Evolutionary conservation across 2,329 filamentous ascomycete species (phyloP).

Genomic region (Talaromyces sp.): DNA sequence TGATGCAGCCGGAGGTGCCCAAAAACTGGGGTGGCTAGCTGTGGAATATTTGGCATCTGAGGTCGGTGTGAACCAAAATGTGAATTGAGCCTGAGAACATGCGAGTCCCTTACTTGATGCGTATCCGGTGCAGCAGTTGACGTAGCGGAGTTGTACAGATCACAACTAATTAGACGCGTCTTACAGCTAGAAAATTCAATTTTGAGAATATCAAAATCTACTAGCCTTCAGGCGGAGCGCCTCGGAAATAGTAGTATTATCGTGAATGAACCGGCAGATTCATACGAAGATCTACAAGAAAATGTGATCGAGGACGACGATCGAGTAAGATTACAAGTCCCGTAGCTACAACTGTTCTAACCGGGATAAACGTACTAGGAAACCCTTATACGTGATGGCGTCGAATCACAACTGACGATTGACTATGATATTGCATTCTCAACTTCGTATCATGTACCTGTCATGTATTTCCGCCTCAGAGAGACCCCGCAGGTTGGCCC

Average conservation of each 20-base stretch:
- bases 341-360: constrained; percentile 4
- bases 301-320: constrained; percentile 30
- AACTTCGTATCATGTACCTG: constrained; percentile 70
- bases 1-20: constrained; percentile 52
- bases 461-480: constrained; percentile 70
- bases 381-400: constrained; percentile 37
- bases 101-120: constrained; percentile 9
- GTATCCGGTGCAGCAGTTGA: background rate
- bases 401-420: constrained; percentile 43
- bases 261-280: constrained; percentile 11
- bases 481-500: constrained; percentile 55
- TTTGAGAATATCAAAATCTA: constrained; percentile 30
- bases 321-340: constrained; percentile 23
- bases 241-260: background rate
- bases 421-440: constrained; percentile 74
- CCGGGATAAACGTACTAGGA: constrained; percentile 31
- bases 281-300: constrained; percentile 20
- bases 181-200: constrained; percentile 27
- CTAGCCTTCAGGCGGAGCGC: constrained; percentile 14
- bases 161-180: constrained; percentile 4
- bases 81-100: background rate
- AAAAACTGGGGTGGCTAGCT: constrained; percentile 50
- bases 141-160: background rate
- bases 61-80: constrained; percentile 14
- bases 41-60: constrained; percentile 32